Base-by-base conservation (phyloP, 2,329 filamentous ascomycete species). In the Periglandula ipomoeae region DNA sequence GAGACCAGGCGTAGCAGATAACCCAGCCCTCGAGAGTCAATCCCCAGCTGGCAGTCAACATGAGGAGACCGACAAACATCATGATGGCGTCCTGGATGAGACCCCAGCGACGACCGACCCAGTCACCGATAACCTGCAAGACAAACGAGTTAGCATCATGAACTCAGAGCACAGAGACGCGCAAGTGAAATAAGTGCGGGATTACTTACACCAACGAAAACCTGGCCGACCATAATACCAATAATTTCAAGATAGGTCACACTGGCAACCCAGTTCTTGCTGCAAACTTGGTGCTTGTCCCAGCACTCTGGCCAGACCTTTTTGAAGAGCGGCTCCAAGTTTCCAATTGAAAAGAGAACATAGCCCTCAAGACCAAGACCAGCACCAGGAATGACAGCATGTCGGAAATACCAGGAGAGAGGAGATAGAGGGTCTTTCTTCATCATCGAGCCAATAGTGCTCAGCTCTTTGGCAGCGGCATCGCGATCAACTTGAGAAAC, bases 301-400 rank as follows among this genome's bases (percentile, higher is more conserved):
- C 91, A 97, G 73, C 91, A 97, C 3, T 70, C 58, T 1, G 82
- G 79, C 77, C 91, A 97, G 5, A 82, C 80, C 30, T 79, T 75
- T 52, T 80, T 68, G 62, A 95, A 91, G 10, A 97, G 76, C 4
- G 90, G 87, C 61, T 86, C 82, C 55, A 97, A 73, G 67, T 95
- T 96, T 50, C 91, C 91, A 58, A 97, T 96, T 54, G 90, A 96
- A 75, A 97, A 97, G 19, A 97, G 79, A 38, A 96, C 90, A 63
- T 96, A 97, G 59, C 89, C 91, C 76, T 97, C 91, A 24, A 97
- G 79, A 63, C 89, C 85, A 46, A 97, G 81, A 64, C 91, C 91
- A 56, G 89, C 89, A 68, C 91, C 91, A 44, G 91, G 91, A 50
- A 97, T 81, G 47, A 96, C 85, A 69, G 90, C 91, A 64, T 95